phyloP scores from a whole-genome alignment of 2,329 filamentous ascomycete species.

The Cladosporium sp. region DNA sequence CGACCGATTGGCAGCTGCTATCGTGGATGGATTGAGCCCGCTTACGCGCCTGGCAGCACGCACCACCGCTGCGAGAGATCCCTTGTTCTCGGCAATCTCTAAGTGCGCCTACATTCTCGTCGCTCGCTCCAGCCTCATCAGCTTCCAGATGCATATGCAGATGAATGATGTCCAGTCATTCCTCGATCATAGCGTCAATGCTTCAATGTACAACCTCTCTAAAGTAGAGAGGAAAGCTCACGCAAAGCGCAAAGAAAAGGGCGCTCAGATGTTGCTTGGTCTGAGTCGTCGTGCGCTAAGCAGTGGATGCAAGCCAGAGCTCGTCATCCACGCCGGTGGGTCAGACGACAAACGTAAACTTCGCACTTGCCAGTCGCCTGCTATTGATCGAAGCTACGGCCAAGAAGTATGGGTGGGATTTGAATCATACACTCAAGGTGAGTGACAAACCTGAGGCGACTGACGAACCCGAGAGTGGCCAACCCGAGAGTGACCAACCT shows the following conservation, averaged over 20 bases:
- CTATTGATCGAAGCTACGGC: neutral
- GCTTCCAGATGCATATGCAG: neutral
- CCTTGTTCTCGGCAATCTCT: neutral
- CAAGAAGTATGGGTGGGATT: slow-evolving; percentile 26
- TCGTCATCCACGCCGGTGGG: neutral
- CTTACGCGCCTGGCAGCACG: neutral
- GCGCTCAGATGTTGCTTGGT: neutral
- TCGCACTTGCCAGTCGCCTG: neutral
- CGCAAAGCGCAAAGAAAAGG: neutral
- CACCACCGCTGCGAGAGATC: neutral
- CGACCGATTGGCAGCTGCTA: neutral
- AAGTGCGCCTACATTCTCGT: neutral
- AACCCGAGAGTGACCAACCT: too few species aligned
- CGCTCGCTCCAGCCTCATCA: neutral
- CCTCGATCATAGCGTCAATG: neutral
- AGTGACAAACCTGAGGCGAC: too few species aligned
- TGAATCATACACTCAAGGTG: slow-evolving; percentile 18
- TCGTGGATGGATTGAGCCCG: neutral
- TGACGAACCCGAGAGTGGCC: too few species aligned
- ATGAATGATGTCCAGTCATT: neutral
- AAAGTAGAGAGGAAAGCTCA: neutral
- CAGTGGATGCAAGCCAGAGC: neutral
- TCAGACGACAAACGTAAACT: neutral
- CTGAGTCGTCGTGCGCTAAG: neutral
- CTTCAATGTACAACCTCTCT: neutral